These are phyloP conservation scores for Medicago lupulina DNA, from an alignment of 306 rosid genomes.

Conservation along the genomic window DNA sequence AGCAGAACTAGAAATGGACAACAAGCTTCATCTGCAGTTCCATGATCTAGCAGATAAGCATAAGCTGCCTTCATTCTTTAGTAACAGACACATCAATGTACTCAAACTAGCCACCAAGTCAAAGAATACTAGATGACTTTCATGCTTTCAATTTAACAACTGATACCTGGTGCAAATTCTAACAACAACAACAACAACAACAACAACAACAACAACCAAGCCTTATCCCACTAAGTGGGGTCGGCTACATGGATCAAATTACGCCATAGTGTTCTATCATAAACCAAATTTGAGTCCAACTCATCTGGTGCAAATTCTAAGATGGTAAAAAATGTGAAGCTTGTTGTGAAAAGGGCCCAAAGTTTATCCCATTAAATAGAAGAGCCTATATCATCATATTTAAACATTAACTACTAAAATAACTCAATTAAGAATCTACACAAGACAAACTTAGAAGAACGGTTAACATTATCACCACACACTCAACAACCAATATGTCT, in stretches of 20 bases:
- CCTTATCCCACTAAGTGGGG: too few species aligned
- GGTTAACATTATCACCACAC: too few species aligned
- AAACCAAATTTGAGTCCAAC: too few species aligned
- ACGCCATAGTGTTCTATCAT: too few species aligned
- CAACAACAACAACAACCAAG: too few species aligned
- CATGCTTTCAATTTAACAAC: neutral
- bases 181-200: too few species aligned
- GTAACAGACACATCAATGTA: constrained; percentile 12
- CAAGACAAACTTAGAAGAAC: too few species aligned
- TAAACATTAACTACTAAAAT: neutral
- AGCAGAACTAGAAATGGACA: neutral
- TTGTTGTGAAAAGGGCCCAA: neutral
- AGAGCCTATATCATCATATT: neutral
- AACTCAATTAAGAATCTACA: too few species aligned
- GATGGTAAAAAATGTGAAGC: neutral
- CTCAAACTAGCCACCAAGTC: neutral
- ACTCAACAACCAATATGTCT: too few species aligned
- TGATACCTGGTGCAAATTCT: neutral
- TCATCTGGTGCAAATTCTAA: too few species aligned
- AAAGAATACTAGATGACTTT: neutral
- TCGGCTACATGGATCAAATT: too few species aligned
- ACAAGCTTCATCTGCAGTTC: neutral
- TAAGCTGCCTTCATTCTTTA: neutral
- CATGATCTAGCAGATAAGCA: neutral
- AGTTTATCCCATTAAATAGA: neutral